Conservation (phyloP, 1,139 yeast species). For the Hansenula lynferdii region DNA sequence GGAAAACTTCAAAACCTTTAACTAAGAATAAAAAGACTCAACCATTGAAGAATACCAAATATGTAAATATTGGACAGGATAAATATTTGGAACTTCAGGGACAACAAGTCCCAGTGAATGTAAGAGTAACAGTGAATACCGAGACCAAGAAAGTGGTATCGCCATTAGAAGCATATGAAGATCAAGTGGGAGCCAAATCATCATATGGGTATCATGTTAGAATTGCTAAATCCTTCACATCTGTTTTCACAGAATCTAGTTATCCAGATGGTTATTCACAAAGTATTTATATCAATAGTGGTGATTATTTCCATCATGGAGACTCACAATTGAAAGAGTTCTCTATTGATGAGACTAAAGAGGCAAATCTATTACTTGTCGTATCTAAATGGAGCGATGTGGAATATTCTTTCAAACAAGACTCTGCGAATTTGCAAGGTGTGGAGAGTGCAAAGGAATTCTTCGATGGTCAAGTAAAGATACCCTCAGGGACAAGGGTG, state of each 20-base stretch:
- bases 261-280: constrained; percentile 67
- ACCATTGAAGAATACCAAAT: constrained; percentile 58
- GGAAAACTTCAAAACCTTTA: constrained; percentile 32
- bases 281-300: constrained; percentile 61
- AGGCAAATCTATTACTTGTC: constrained; percentile 45
- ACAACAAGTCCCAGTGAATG: constrained; percentile 69
- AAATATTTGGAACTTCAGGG: constrained; percentile 51
- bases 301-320: constrained; percentile 47
- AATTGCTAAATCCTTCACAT: constrained; percentile 53
- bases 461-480: constrained; percentile 58
- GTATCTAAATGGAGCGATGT: constrained; percentile 63
- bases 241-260: constrained; percentile 67
- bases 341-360: constrained; percentile 12
- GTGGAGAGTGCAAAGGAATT: constrained; percentile 52
- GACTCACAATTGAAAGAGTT: constrained; percentile 11
- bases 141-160: constrained; percentile 60
- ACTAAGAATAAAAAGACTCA: constrained; percentile 38
- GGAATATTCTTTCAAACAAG: constrained; percentile 42
- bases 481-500: constrained; percentile 54
- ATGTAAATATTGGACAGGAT: constrained; percentile 67
- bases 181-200: constrained; percentile 46
- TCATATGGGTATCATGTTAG: constrained; percentile 78
- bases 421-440: constrained; percentile 44
- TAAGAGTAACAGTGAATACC: constrained; percentile 76
- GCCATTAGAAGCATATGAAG: constrained; percentile 68